Percentiles rank a stretch among this genome's conserved stretches.
Conservation (phyloP, 352 stramenopile species). For the Phytopythium helicoides region DNA sequence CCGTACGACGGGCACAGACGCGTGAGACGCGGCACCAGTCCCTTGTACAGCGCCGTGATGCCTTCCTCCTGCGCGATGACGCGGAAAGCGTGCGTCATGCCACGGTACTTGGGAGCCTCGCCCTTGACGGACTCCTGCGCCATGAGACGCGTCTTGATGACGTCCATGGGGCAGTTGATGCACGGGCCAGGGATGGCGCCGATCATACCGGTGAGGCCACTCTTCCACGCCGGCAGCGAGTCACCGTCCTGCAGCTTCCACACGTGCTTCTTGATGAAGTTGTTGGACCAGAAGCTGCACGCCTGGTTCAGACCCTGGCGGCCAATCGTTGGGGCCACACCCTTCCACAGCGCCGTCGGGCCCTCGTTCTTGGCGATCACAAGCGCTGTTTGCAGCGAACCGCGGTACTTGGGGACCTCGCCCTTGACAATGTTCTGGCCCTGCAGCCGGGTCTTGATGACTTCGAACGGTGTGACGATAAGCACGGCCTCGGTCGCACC, state of each 20-base stretch:
- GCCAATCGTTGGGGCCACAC: constrained; percentile 94
- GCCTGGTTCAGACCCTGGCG: constrained; percentile 98
- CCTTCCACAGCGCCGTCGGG: constrained; percentile 94
- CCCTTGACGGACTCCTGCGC: constrained; percentile 86
- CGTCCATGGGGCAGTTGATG: constrained; percentile 92
- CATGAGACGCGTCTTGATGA: constrained; percentile 97
- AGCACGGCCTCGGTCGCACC: constrained; percentile 95
- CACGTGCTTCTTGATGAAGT: constrained; percentile 89
- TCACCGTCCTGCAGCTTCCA: constrained; percentile 85
- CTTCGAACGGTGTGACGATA: constrained; percentile 97
- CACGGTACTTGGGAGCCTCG: constrained; percentile 93
- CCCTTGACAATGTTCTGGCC: constrained; percentile 87
- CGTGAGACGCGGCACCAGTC: constrained; percentile 94
- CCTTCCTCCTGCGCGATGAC: constrained; percentile 96
- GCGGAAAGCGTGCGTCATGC: constrained; percentile 88
- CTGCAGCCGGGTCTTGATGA: constrained; percentile 98
- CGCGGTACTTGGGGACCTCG: constrained; percentile 82
- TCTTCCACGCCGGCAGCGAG: constrained; percentile 92
- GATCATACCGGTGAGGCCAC: constrained; percentile 92
- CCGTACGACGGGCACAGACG: constrained; percentile 85
- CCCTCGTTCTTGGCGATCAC: constrained; percentile 94
- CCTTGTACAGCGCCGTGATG: constrained; percentile 94
- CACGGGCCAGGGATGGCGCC: constrained; percentile 83
- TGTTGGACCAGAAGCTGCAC: constrained; percentile 98
- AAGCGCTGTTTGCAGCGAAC: constrained; percentile 90